Base-by-base conservation (phyloP, 2,329 filamentous ascomycete species). In the Emmonsia crescens region DNA sequence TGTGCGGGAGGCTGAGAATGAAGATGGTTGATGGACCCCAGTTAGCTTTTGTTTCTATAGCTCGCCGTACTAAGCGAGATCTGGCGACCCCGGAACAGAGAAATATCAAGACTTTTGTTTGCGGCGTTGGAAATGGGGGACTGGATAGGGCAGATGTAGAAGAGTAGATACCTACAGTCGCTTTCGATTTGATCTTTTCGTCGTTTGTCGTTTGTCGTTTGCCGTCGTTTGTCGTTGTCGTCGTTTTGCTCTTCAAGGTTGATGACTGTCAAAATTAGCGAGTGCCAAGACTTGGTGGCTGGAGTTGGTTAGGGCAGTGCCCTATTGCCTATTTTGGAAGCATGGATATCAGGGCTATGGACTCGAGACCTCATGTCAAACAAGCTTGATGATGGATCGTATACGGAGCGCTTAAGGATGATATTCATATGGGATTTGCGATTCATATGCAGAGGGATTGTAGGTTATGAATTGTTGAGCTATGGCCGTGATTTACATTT, bases 301-400 rank as follows among this genome's bases (percentile, higher is more conserved):
- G 12, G 3, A 31, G 16, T 27, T 42, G 31, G 42, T 29, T 60
- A 64, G 63, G 63, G 63, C 52, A 61, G 61, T 59, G 63, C 63
- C 63, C 63, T 64, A 60, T 59, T 62, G 14, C 61, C 55, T 29
- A 38, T 64, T 63, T 61, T 14, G 59, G 49, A 55, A 27, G 56
- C 2, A 2, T 21, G 8, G 9, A 29, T 31, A 19, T 31, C 12
- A 12, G 36, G 12, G 36, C 48, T 31, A 2, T 49, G 46, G 46
- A 16, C 24, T 8, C 8, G 1, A 1, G 9, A 5, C 27, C 36
- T 9, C 1, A 21, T 14, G 16, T n/a, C 5, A 12, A 29, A 33
- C 16, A 16, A 5, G 3, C 27, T 12, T 44, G 12, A 48, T 27
- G 46, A 27, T 10, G n/a, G 10, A 24, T n/a, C 3, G 21, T 48